phyloP scores from a whole-genome alignment of 129 eudicot species.

The Ambrosia artemisiifolia region DNA sequence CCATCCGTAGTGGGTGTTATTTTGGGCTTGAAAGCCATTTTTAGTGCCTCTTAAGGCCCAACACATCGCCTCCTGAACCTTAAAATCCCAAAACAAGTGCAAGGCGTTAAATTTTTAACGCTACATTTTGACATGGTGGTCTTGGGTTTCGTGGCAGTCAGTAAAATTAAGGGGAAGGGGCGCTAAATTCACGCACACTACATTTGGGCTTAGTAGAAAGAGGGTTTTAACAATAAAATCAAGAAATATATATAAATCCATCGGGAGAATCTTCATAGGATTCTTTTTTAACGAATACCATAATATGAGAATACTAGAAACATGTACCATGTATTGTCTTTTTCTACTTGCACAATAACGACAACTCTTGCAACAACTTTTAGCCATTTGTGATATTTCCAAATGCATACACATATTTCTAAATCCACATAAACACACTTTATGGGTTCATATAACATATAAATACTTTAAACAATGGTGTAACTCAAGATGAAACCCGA shows the following conservation, averaged over 20 bases:
- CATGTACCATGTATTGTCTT: not conserved
- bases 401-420: not conserved
- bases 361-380: not conserved
- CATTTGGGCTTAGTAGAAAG: too few species aligned
- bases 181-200: too few species aligned
- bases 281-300: not conserved
- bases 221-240: not conserved
- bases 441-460: not conserved
- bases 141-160: too few species aligned
- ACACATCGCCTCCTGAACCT: too few species aligned
- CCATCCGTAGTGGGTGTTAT: too few species aligned
- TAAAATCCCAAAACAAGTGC: too few species aligned
- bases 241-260: not conserved
- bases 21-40: too few species aligned
- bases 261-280: conserved; percentile 17
- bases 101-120: too few species aligned
- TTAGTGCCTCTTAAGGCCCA: too few species aligned
- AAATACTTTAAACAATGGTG: not conserved
- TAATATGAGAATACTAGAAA: conserved; percentile 9
- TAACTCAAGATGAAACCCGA: not conserved
- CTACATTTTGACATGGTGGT: too few species aligned
- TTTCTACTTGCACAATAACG: not conserved
- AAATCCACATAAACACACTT: not conserved
- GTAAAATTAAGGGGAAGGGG: too few species aligned
- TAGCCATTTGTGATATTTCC: not conserved